Percentiles rank a stretch among this genome's conserved stretches.
phyloP scores from a whole-genome alignment of 768 basidiomycete species.

The Suillus sp. region DNA sequence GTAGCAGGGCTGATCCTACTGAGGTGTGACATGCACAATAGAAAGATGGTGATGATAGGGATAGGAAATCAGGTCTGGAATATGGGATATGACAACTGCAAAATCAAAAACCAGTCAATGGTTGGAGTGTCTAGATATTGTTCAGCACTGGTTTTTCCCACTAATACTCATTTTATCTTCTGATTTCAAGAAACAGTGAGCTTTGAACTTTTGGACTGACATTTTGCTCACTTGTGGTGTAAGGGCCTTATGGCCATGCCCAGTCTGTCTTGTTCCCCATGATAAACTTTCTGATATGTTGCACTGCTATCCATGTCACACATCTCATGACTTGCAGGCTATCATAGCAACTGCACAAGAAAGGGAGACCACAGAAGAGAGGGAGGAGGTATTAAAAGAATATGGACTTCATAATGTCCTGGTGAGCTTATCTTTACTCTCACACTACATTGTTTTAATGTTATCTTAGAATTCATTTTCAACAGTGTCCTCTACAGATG shows the following conservation, averaged over 20 bases:
- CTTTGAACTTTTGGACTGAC: neutral
- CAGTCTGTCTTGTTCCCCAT: neutral
- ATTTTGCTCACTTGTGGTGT: neutral
- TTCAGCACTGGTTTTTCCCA: neutral
- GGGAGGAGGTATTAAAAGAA: neutral
- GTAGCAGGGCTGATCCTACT: no score
- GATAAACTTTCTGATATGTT: neutral
- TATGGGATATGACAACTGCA: no score
- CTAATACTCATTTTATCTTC: neutral
- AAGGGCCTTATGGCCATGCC: neutral
- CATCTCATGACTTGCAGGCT: neutral
- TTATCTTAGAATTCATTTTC: conserved; percentile 36
- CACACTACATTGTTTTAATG: neutral
- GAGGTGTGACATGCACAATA: no score
- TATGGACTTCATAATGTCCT: neutral
- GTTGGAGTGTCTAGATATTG: neutral
- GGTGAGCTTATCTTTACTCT: neutral
- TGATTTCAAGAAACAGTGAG: neutral
- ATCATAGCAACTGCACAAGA: neutral
- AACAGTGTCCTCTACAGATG: conserved; percentile 36
- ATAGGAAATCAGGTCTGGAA: no score
- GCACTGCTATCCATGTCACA: neutral
- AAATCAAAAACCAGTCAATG: neutral
- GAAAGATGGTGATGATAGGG: no score
- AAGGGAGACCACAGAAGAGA: neutral